phyloP scores from a whole-genome alignment of 176 grass and related monocot species.

The Rhynchospora breviuscula region DNA sequence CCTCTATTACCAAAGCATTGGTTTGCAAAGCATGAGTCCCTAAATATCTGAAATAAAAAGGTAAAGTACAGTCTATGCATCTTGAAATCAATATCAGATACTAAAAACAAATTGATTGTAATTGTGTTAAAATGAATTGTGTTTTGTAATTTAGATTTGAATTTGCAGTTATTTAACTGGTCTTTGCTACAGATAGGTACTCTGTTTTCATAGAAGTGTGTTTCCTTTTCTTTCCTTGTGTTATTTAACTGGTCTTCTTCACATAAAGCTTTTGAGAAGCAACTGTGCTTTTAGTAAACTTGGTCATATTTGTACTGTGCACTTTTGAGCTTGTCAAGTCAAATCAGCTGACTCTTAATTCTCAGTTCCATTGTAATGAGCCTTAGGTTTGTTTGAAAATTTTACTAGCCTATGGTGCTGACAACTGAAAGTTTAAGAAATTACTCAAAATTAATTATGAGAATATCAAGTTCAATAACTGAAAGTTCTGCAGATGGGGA shows the following conservation, averaged over 20 bases:
- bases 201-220: background rate
- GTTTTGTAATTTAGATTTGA: background rate
- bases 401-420: background rate
- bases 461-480: background rate
- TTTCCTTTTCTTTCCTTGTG: background rate
- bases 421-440: background rate
- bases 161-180: too few species aligned
- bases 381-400: background rate
- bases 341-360: background rate
- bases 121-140: background rate
- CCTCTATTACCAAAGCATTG: too few species aligned
- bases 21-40: too few species aligned
- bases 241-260: background rate
- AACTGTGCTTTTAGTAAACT: background rate
- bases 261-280: background rate
- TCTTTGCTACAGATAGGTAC: too few species aligned
- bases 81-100: too few species aligned
- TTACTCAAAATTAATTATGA: background rate
- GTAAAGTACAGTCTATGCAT: too few species aligned
- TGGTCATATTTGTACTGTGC: background rate
- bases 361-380: background rate
- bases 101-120: too few species aligned
- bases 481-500: slow-evolving; percentile 59
- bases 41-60: too few species aligned
- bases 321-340: background rate